Conservation (phyloP, 2,329 filamentous ascomycete species). For the Endoconidiophora laricicola region DNA sequence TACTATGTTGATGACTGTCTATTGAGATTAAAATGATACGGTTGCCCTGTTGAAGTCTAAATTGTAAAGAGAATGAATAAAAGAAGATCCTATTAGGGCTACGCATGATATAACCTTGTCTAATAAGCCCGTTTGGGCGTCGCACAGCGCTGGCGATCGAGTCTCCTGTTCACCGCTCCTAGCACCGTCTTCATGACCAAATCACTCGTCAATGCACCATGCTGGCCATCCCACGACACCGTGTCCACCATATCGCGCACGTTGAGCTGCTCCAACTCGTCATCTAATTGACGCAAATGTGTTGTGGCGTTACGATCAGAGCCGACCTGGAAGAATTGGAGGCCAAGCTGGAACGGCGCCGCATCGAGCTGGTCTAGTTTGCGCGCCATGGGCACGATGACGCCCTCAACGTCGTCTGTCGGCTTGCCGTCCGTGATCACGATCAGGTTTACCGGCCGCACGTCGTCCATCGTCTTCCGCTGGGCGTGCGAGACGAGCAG, state of each 20-base stretch:
- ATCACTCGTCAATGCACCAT: conserved; percentile 43
- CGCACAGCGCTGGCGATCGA: conserved; percentile 19
- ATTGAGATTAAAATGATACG: no score
- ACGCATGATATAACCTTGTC: background rate
- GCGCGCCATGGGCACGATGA: conserved; percentile 50
- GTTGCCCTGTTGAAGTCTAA: background rate
- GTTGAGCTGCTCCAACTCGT: conserved; percentile 36
- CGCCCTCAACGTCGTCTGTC: conserved; percentile 58
- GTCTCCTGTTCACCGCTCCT: conserved; percentile 47
- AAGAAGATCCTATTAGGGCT: background rate
- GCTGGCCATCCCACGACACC: conserved; percentile 48
- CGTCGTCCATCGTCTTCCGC: conserved; percentile 18
- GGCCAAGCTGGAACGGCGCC: conserved; percentile 65
- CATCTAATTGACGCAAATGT: conserved; percentile 58
- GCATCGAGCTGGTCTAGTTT: conserved; percentile 55
- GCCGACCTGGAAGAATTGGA: conserved; percentile 95
- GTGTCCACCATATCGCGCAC: conserved; percentile 87
- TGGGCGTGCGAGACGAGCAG: conserved; percentile 22
- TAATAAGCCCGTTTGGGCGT: conserved; percentile 5
- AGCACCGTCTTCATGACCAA: conserved; percentile 69
- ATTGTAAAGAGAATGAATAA: background rate
- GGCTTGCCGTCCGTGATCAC: conserved; percentile 81
- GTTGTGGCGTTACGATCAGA: conserved; percentile 46
- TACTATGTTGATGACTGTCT: no score
- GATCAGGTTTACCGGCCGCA: conserved; percentile 79